phyloP scores from a whole-genome alignment of 306 rosid genomes.

The Lathyrus tuberosus region DNA sequence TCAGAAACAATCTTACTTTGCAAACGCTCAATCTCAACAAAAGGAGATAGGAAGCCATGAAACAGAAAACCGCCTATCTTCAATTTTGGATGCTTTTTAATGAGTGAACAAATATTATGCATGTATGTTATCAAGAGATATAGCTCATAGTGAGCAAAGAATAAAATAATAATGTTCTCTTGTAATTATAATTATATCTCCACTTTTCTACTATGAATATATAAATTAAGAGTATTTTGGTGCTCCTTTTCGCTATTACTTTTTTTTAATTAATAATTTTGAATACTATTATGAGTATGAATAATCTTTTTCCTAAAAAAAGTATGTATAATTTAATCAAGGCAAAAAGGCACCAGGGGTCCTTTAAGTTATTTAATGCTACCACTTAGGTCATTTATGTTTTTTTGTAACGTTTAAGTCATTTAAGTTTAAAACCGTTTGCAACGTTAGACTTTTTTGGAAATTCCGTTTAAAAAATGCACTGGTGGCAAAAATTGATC shows the following conservation, averaged over 20 bases:
- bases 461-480: too few relatives aligned
- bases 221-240: not conserved
- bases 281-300: too few relatives aligned
- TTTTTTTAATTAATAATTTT: too few relatives aligned
- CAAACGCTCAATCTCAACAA: constrained; percentile 4
- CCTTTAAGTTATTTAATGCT: too few relatives aligned
- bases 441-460: too few relatives aligned
- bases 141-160: not conserved
- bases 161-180: not conserved
- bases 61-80: not conserved
- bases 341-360: too few relatives aligned
- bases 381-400: too few relatives aligned
- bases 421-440: too few relatives aligned
- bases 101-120: not conserved
- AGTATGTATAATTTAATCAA: too few relatives aligned
- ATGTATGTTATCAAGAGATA: not conserved
- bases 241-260: not conserved
- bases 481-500: too few relatives aligned
- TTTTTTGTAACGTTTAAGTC: too few relatives aligned
- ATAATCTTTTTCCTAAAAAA: too few relatives aligned
- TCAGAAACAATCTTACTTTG: constrained; percentile 25
- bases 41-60: not conserved
- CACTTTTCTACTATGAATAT: not conserved
- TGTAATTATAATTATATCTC: not conserved
- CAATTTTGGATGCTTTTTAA: constrained; percentile 33